Evolutionary conservation across 106 monocot genomes (phyloP).

Genomic region (Triglochin maritima): DNA sequence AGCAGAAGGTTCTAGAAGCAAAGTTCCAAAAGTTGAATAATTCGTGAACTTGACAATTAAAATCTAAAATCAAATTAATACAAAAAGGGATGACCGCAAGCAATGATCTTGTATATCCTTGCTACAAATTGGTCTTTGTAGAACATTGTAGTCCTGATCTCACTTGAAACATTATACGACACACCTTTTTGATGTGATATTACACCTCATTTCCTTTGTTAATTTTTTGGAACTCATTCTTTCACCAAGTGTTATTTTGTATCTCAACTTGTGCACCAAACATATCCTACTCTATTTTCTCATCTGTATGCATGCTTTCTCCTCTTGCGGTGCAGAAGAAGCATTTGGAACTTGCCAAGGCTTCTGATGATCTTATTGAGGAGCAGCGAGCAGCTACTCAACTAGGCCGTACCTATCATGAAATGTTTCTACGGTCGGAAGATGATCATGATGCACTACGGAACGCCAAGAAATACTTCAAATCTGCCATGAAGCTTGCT

Average conservation of each 20-base stretch:
- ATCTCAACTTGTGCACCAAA: not conserved
- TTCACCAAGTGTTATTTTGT: not conserved
- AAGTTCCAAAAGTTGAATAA: no score
- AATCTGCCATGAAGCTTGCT: slow-evolving; percentile 74
- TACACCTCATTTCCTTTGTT: not conserved
- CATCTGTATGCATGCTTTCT: slow-evolving; percentile 5
- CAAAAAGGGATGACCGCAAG: no score
- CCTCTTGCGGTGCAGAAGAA: slow-evolving; percentile 55
- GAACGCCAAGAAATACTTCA: slow-evolving; percentile 91
- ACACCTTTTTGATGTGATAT: no score
- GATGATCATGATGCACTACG: slow-evolving; percentile 62
- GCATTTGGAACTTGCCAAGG: slow-evolving; percentile 79
- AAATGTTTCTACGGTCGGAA: slow-evolving; percentile 77
- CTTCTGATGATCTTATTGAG: slow-evolving; percentile 70
- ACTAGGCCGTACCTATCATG: slow-evolving; percentile 90
- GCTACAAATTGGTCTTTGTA: no score
- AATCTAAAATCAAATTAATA: no score
- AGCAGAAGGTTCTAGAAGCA: no score
- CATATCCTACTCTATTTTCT: not conserved
- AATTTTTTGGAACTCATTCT: not conserved
- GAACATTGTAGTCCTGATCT: no score
- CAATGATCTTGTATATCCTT: no score
- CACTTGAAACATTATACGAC: no score
- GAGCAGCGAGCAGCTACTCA: slow-evolving; percentile 94
- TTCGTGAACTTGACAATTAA: no score